Base-by-base conservation (phyloP, 495 filamentous ascomycete species). In the Podospora pseudopauciseta region DNA sequence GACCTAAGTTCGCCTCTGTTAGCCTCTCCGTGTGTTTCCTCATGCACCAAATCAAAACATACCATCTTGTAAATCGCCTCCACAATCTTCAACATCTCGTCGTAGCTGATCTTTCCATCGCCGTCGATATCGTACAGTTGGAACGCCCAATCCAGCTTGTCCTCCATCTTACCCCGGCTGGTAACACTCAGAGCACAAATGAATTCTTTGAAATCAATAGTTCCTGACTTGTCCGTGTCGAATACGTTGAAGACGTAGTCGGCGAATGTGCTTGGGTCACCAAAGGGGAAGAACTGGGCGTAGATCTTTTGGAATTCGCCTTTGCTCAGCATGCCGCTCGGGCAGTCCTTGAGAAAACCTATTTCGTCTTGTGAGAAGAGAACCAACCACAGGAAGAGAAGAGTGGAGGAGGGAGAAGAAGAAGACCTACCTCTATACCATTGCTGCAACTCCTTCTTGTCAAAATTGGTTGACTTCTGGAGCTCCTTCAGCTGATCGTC, bases 21-120 rank as follows among this genome's bases (percentile, higher is more conserved):
- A 61, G 59, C 27, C 4, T 9, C 39, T 16, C 30, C 7, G 30
- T 32, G 30, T 13, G 32, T 18, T 32, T 26, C 16, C 16, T 61
- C 7, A 6, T 7, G 6, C 19, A 11, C 1, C 20, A 39, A 3
- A 32, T 39, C 44, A 54, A 57, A 20, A 60, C 83, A 60, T 80
- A 99, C 95, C 95, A 99, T 98, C 83, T 99, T 99, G 81, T 99
- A 99, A 71, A 99, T 99, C 64, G 95, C 95, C 83, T 99, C 94
- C 26, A 99, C 95, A 75, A 99, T 99, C 74, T 91, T 89, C 71
- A 99, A 84, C 95, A 99, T 99, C 84, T 99, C 95, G 66, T 97
- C 92, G 79, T 98, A 99, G 76, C 91, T 97, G 70, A 99, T 99
- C 83, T 97, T 96, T 65, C 95, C 95, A 73, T 99, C 96, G 28